These are phyloP conservation scores for Tetrahymena malaccensis DNA, from an alignment of 73 alveolate genomes.

Conservation along the genomic window DNA sequence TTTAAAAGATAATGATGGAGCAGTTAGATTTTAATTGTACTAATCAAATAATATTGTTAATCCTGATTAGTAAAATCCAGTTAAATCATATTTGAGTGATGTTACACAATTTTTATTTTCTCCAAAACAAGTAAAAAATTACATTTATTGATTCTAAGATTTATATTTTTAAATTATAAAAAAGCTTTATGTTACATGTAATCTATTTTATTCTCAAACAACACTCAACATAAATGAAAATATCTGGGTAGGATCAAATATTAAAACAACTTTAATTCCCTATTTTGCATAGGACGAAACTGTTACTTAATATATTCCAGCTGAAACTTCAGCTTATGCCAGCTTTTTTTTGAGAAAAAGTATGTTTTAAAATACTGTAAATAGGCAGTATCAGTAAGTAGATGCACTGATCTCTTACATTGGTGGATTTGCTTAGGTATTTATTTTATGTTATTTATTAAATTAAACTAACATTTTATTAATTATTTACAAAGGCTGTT, in stretches of 20 bases:
- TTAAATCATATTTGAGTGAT: neutral
- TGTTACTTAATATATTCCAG: neutral
- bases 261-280: neutral
- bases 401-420: neutral
- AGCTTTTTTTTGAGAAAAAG: neutral
- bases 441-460: neutral
- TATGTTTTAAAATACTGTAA: neutral
- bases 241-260: neutral
- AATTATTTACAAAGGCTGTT: neutral
- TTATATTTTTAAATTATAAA: neutral
- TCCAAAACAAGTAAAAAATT: neutral
- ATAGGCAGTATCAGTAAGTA: neutral
- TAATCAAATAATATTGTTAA: neutral
- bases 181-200: neutral
- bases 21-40: neutral
- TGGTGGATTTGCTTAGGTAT: neutral
- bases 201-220: neutral
- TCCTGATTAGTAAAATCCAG: neutral
- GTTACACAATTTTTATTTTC: neutral
- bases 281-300: neutral
- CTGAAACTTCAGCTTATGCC: neutral
- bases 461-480: neutral
- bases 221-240: neutral
- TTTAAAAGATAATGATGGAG: neutral
- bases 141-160: neutral